Conservation (phyloP, 768 basidiomycete species). For the Tylopilus cervinicoccineus region DNA sequence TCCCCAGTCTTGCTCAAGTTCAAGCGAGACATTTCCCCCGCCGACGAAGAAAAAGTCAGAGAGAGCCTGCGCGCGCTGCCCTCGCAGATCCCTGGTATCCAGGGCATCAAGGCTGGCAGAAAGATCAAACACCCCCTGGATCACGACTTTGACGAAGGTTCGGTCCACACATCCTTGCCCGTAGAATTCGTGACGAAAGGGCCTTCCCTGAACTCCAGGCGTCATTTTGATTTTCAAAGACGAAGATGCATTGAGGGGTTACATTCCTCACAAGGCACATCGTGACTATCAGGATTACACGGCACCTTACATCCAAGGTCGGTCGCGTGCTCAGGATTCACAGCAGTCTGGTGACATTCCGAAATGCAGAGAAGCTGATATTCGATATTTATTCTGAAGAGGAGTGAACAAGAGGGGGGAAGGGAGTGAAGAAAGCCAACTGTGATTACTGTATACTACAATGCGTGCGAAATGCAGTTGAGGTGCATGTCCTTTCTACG, state of each 20-base stretch:
- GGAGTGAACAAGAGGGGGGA: conserved; percentile 4
- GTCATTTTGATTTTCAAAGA: conserved; percentile 22
- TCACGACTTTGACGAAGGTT: conserved; percentile 25
- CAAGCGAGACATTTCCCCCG: conserved; percentile 13
- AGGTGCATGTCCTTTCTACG: background rate
- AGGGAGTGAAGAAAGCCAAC: background rate
- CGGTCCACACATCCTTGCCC: background rate
- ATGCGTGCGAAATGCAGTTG: background rate
- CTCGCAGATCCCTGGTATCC: conserved; percentile 19
- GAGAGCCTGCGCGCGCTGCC: conserved; percentile 5
- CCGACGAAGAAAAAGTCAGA: conserved; percentile 6
- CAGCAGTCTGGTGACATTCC: background rate
- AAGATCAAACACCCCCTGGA: conserved; percentile 17
- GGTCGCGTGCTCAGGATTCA: background rate
- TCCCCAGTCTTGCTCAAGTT: conserved; percentile 19
- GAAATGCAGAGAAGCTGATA: conserved; percentile 16
- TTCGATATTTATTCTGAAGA: conserved; percentile 20
- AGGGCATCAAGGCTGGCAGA: conserved; percentile 7
- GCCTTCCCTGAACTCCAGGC: conserved; percentile 10
- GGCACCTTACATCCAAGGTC: conserved; percentile 19
- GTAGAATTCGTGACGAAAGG: background rate
- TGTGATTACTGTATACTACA: background rate
- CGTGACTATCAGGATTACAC: conserved; percentile 1
- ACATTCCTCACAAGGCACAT: conserved; percentile 16
- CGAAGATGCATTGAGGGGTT: conserved; percentile 10